Conservation (phyloP, 768 basidiomycete genomes). For the Arthromyces matolae region DNA sequence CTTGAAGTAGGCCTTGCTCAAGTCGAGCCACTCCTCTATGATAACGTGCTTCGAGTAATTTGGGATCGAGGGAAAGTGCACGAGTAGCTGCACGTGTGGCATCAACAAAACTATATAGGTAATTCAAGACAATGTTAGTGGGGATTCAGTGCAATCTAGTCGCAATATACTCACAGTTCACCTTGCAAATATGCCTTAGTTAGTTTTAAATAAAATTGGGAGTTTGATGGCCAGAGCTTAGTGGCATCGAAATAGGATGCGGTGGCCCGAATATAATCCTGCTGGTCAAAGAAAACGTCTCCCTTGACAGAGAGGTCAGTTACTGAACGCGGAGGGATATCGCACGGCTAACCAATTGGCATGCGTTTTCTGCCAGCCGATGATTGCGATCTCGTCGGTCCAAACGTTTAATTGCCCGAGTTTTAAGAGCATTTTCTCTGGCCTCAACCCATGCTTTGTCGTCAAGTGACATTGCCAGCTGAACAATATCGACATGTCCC, state of each 20-base stretch:
- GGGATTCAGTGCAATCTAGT: neutral
- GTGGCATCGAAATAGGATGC: constrained; percentile 32
- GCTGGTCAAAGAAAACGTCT: constrained; percentile 27
- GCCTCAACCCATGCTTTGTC: constrained; percentile 6
- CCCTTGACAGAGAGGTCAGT: constrained; percentile 23
- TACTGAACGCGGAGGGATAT: neutral
- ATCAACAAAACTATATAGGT: constrained; percentile 13
- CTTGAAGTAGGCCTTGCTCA: constrained; percentile 19
- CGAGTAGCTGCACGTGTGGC: constrained; percentile 21
- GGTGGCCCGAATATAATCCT: constrained; percentile 30
- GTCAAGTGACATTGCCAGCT: constrained; percentile 7
- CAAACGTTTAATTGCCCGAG: constrained; percentile 16
- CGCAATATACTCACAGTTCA: constrained; percentile 13
- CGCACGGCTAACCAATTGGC: constrained; percentile 12
- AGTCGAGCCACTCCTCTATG: constrained; percentile 19
- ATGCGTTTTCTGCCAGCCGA: constrained; percentile 14
- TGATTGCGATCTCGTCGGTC: constrained; percentile 16
- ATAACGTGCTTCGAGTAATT: constrained; percentile 17
- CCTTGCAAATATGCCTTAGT: constrained; percentile 12
- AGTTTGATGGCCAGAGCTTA: constrained; percentile 18
- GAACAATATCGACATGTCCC: constrained; percentile 12
- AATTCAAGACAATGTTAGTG: neutral
- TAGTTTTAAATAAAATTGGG: constrained; percentile 18
- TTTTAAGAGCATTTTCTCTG: constrained; percentile 10
- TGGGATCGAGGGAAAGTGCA: constrained; percentile 21